Evolutionary conservation across 1,284 basidiomycete species (phyloP), one percentile per base, ranked within the genome.

Genomic region (Leccinum laetum): DNA sequence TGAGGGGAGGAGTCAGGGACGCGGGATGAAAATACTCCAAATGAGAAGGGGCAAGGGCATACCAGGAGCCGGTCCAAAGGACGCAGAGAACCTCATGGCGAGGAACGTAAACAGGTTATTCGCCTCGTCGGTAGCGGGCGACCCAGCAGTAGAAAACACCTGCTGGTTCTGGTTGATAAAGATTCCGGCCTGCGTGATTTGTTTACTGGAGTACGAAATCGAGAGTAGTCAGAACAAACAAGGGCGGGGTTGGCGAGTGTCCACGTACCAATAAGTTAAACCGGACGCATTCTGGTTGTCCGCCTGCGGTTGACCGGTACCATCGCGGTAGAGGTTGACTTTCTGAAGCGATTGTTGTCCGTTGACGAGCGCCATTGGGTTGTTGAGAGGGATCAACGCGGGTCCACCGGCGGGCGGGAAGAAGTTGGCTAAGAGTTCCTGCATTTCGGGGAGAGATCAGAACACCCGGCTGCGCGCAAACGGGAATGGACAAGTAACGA

Each of bases 31-130:
- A 24, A 8, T 52, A 24, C 21, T 9, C 49, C 21, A 24, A 21
- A 52, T 21, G 49, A 24, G 49, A 21, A 14, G 21, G 32, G 3
- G 5, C 6, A 18, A 41, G 39, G n/a, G 63, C 67, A 5, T 3
- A 75, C 71, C 71, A 11, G 71, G 71, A 37, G 61, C 63, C 26
- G 73, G 72, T 13, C 70, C 72, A 58, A 72, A 65, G 1, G 73
- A 59, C 10, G 49, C 37, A 2, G 73, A 74, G 49, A 72, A 74
- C 55, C 71, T 71, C 73, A 69, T 69, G 14, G 73, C 67, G 18
- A 75, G 66, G 64, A 75, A 72, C 13, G 73, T 75, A 58, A 75
- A 72, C 57, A 72, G 44, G 32, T 66, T 72, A 10, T 64, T 72
- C 8, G 72, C 71, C 62, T 13, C 11, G 21, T 44, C 4, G 5